Evolutionary conservation across 306 rosid genomes (phyloP).

Genomic region (Elaeagnus macrophylla): DNA sequence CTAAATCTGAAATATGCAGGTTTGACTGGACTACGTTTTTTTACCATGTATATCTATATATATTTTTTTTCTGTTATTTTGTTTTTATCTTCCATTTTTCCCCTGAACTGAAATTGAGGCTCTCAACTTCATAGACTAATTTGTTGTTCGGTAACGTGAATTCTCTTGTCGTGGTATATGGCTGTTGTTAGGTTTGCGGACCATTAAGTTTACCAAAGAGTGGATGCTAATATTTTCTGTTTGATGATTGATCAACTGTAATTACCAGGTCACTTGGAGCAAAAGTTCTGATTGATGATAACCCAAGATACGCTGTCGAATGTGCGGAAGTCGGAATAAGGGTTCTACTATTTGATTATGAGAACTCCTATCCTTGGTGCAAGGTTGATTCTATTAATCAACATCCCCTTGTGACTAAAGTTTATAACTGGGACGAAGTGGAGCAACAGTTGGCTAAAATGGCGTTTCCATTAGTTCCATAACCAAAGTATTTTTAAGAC

Average conservation of each 20-base stretch:
- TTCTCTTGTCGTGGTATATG: too few relatives aligned
- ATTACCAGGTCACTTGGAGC: conserved; percentile 70
- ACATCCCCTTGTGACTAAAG: conserved; percentile 74
- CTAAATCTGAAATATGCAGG: conserved; percentile 96
- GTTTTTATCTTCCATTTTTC: too few relatives aligned
- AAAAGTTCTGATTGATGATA: conserved; percentile 76
- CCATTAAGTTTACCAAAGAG: background rate
- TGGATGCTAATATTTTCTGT: too few relatives aligned
- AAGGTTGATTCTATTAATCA: conserved; percentile 42
- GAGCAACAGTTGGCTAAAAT: conserved; percentile 58
- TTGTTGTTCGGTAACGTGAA: too few relatives aligned
- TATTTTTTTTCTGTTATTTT: background rate
- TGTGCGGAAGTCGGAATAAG: conserved; percentile 76
- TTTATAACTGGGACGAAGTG: conserved; percentile 79
- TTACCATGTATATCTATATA: background rate
- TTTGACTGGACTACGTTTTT: conserved; percentile 12
- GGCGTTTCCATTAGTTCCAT: conserved; percentile 22
- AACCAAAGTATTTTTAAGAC: conserved; percentile 8
- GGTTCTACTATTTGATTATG: conserved; percentile 84
- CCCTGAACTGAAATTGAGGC: too few relatives aligned
- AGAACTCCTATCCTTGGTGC: conserved; percentile 91
- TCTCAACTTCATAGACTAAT: too few relatives aligned
- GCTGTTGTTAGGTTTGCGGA: background rate
- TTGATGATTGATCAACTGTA: background rate
- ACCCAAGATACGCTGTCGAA: conserved; percentile 79